Evolutionary conservation across 1,284 basidiomycete species (phyloP).

Genomic region (Ustilago esculenta): DNA sequence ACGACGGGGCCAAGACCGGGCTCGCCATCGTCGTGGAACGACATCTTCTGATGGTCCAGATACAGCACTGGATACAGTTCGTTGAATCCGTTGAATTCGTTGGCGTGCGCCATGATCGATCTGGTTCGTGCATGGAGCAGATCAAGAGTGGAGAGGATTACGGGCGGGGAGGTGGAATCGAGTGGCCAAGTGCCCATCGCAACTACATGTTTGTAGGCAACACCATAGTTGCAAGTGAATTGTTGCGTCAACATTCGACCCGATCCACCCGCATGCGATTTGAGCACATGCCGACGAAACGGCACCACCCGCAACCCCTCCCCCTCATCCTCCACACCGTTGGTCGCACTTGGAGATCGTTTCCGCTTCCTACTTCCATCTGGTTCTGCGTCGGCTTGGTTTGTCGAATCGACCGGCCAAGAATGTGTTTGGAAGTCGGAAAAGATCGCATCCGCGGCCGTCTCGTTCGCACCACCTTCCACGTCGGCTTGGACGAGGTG

Average conservation of each 20-base stretch:
- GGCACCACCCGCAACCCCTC: constrained; percentile 6
- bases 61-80: constrained; percentile 55
- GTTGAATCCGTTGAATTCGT: constrained; percentile 28
- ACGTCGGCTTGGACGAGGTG: constrained; percentile 41
- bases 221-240: constrained; percentile 55
- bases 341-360: no score
- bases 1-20: constrained; percentile 49
- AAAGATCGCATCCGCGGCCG: constrained; percentile 27
- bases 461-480: constrained; percentile 8
- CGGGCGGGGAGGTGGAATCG: constrained; percentile 5
- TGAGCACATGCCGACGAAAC: constrained; percentile 41
- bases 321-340: no score
- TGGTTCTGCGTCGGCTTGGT: not conserved
- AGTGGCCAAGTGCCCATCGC: constrained; percentile 40
- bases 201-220: constrained; percentile 47
- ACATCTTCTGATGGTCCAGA: constrained; percentile 46
- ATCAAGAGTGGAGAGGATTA: constrained; percentile 15
- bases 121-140: constrained; percentile 20
- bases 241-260: constrained; percentile 48
- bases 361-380: not conserved
- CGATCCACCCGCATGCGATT: constrained; percentile 9
- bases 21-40: constrained; percentile 55
- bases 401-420: constrained; percentile 10
- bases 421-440: constrained; percentile 14
- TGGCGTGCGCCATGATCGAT: not conserved